phyloP scores from a whole-genome alignment of 495 filamentous ascomycete genomes.

The Echria macrotheca region DNA sequence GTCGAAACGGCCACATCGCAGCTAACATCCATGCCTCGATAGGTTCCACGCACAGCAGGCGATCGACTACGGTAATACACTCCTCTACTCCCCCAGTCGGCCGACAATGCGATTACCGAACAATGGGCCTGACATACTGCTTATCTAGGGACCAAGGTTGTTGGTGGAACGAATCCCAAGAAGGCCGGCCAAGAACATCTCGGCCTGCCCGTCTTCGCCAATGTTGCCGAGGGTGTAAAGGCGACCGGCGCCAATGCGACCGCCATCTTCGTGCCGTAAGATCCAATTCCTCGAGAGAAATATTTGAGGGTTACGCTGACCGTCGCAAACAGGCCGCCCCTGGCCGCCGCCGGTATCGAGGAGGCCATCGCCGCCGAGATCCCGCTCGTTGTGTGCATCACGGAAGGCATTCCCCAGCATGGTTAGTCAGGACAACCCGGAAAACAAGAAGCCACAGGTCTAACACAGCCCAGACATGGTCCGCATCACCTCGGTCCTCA shows the following conservation, averaged over 20 bases:
- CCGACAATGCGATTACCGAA: not conserved
- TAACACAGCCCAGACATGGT: constrained; percentile 74
- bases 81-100: not conserved
- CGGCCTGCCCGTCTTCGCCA: constrained; percentile 87
- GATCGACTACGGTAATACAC: constrained; percentile 97
- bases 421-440: constrained; percentile 45
- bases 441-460: not conserved
- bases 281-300: not conserved
- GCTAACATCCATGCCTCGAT: constrained; percentile 37
- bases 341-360: constrained; percentile 93
- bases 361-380: constrained; percentile 93
- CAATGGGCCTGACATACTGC: constrained; percentile 14
- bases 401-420: constrained; percentile 96
- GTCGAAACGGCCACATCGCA: not conserved
- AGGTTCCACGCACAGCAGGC: constrained; percentile 98
- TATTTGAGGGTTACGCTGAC: too few relatives aligned
- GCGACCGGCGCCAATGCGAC: constrained; percentile 85
- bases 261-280: constrained; percentile 96
- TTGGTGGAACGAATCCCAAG: constrained; percentile 97
- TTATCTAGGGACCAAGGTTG: constrained; percentile 79
- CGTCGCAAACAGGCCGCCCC: constrained; percentile 66
- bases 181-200: constrained; percentile 90
- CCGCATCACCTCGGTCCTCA: constrained; percentile 95
- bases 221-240: constrained; percentile 83
- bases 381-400: constrained; percentile 92